phyloP scores from a whole-genome alignment of 768 basidiomycete species.

The Erythrobasidium yunnanense region DNA sequence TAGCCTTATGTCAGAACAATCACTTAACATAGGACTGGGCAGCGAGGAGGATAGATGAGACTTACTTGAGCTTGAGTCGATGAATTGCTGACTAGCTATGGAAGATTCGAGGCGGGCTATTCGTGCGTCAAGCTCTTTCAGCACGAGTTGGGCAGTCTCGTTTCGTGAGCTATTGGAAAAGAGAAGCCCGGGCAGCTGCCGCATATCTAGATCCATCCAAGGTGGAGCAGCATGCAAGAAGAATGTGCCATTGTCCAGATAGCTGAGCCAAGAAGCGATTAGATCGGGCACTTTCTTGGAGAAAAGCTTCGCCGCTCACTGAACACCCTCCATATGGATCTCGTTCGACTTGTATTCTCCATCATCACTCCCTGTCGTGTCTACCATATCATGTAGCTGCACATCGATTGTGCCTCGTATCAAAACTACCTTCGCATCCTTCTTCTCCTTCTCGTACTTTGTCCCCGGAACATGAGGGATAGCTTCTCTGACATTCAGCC shows the following conservation, averaged over 20 bases:
- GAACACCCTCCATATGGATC: slow-evolving; percentile 35
- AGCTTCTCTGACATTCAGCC: slow-evolving; percentile 21
- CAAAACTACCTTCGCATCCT: slow-evolving; percentile 4
- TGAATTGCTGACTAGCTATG: neutral
- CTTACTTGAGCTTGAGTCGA: neutral
- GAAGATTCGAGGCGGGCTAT: neutral
- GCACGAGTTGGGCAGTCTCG: slow-evolving; percentile 2
- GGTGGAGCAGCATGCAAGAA: slow-evolving; percentile 31
- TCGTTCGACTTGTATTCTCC: neutral
- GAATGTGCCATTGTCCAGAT: slow-evolving; percentile 31
- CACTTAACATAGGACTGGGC: no score
- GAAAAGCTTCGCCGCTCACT: slow-evolving; percentile 26
- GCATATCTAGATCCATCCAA: slow-evolving; percentile 8
- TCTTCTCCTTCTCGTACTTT: neutral
- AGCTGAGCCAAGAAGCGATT: slow-evolving; percentile 16
- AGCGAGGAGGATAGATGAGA: neutral
- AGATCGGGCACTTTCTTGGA: neutral
- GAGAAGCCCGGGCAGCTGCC: slow-evolving; percentile 13
- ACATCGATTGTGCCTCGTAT: slow-evolving; percentile 1
- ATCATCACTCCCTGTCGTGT: neutral
- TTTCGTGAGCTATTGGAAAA: neutral
- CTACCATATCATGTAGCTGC: slow-evolving; percentile 10
- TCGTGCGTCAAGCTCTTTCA: slow-evolving; percentile 24
- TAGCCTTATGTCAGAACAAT: no score
- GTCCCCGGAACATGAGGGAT: neutral